phyloP scores from a whole-genome alignment of 2,329 filamentous ascomycete species.

The Drechslerella coelobrocha region DNA sequence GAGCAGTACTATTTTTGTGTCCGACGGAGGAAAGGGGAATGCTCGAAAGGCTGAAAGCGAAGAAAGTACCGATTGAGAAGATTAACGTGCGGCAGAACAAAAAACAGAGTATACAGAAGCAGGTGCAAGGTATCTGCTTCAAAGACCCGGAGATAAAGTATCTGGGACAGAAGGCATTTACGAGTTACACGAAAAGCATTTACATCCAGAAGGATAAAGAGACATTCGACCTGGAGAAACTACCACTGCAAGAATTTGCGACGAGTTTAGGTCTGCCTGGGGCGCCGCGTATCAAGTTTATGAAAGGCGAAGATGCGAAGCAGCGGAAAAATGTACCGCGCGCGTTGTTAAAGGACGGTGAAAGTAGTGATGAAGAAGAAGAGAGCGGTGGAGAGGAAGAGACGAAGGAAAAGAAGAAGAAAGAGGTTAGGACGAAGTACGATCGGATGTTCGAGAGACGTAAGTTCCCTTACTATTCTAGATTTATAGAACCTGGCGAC shows the following conservation, averaged over 20 bases:
- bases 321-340: slow-evolving; percentile 84
- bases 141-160: slow-evolving; percentile 94
- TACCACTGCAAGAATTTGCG: slow-evolving; percentile 86
- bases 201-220: slow-evolving; percentile 91
- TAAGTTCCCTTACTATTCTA: slow-evolving; percentile 22
- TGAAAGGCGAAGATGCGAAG: slow-evolving; percentile 87
- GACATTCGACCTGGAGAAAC: slow-evolving; percentile 80
- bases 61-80: slow-evolving; percentile 84
- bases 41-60: slow-evolving; percentile 80
- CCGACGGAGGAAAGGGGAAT: slow-evolving; percentile 93
- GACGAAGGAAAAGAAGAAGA: slow-evolving; percentile 66
- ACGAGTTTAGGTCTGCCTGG: slow-evolving; percentile 86
- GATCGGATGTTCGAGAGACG: slow-evolving; percentile 97
- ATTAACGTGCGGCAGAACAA: slow-evolving; percentile 90
- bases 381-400: slow-evolving; percentile 60
- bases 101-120: slow-evolving; percentile 81
- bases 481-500: neutral
- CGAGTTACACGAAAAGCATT: slow-evolving; percentile 84
- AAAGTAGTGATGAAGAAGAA: slow-evolving; percentile 65
- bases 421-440: slow-evolving; percentile 88
- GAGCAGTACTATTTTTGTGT: slow-evolving; percentile 87
- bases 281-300: slow-evolving; percentile 88
- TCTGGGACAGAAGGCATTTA: slow-evolving; percentile 92
- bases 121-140: slow-evolving; percentile 94
- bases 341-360: slow-evolving; percentile 65